Percentiles rank a stretch among this genome's conserved stretches.
phyloP scores from a whole-genome alignment of 257 asterid species.

The Hygrophila difformis region DNA sequence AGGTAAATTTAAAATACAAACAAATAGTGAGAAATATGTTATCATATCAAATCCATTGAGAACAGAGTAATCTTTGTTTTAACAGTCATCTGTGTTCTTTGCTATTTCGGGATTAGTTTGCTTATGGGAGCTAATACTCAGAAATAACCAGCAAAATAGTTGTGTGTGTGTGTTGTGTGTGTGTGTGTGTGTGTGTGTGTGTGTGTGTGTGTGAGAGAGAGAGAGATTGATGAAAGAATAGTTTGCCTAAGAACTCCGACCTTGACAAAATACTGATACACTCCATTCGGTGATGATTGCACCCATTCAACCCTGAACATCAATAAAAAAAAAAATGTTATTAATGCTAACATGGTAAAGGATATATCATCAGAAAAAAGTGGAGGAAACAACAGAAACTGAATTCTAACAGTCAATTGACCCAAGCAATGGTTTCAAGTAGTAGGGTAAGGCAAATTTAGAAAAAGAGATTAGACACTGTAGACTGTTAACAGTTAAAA shows the following conservation, averaged over 20 bases:
- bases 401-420: too few species aligned
- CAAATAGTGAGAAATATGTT: too few species aligned
- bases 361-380: slow-evolving; percentile 11
- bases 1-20: background rate
- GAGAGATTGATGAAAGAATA: background rate
- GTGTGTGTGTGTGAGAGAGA: too few species aligned
- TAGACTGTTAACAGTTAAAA: too few species aligned
- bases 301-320: slow-evolving; percentile 56
- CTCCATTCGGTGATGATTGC: slow-evolving; percentile 61
- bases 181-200: background rate
- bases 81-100: background rate
- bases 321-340: slow-evolving; percentile 4
- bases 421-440: too few species aligned
- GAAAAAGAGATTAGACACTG: too few species aligned
- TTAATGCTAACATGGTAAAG: slow-evolving; percentile 5
- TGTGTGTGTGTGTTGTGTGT: background rate
- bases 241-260: slow-evolving; percentile 26
- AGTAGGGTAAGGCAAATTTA: too few species aligned
- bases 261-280: slow-evolving; percentile 84
- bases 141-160: background rate
- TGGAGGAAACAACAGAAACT: too few species aligned
- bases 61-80: background rate
- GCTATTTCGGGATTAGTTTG: background rate
- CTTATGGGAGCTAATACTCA: background rate
- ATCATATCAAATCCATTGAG: too few species aligned